Evolutionary conservation across 2,329 filamentous ascomycete species (phyloP).

Genomic region (Thelonectria rubi): DNA sequence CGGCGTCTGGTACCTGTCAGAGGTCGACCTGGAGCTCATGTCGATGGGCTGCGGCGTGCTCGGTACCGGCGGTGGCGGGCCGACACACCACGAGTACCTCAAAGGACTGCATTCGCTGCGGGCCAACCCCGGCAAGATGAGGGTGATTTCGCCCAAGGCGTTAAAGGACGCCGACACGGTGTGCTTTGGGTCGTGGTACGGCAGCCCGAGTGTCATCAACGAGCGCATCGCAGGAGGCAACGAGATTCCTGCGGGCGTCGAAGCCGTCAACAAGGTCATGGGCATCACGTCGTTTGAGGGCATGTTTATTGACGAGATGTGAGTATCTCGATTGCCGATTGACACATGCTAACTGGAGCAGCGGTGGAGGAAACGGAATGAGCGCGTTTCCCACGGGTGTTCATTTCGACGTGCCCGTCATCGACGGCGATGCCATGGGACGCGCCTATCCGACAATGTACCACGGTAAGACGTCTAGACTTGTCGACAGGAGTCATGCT

Average conservation of each 20-base stretch:
- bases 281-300: conserved; percentile 46
- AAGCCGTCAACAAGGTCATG: conserved; percentile 47
- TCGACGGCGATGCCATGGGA: conserved; percentile 52
- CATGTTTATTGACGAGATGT: conserved; percentile 52
- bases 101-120: conserved; percentile 51
- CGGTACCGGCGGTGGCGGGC: conserved; percentile 50
- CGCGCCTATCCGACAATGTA: conserved; percentile 51
- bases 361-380: conserved; percentile 52
- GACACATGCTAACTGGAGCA: conserved; percentile 25
- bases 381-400: conserved; percentile 46
- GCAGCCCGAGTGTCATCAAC: conserved; percentile 53
- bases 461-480: conserved; percentile 37
- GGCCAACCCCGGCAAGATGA: conserved; percentile 49
- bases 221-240: conserved; percentile 49
- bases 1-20: conserved; percentile 49
- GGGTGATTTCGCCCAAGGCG: conserved; percentile 50
- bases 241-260: conserved; percentile 50
- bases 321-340: conserved; percentile 19
- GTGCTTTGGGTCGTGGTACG: conserved; percentile 57
- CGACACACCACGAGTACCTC: conserved; percentile 55
- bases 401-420: conserved; percentile 49
- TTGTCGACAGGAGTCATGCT: background rate
- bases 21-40: conserved; percentile 49
- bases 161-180: conserved; percentile 51
- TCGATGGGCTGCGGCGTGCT: conserved; percentile 49